These are phyloP conservation scores for Aureobasidium melanogenum DNA, from an alignment of 2,329 filamentous ascomycete genomes.

Conservation along the genomic window DNA sequence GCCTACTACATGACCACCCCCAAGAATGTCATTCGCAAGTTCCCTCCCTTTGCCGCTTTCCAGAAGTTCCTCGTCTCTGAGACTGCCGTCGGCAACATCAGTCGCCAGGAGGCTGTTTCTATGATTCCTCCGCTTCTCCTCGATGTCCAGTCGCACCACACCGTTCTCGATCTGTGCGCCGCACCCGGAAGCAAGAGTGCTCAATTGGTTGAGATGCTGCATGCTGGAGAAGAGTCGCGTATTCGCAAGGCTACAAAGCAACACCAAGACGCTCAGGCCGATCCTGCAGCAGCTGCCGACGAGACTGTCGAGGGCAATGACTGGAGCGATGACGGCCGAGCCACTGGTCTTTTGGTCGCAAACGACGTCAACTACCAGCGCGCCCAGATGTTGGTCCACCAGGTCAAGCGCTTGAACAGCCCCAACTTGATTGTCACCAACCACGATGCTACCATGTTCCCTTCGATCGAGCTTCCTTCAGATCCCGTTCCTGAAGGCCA, in stretches of 20 bases:
- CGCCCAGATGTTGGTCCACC: constrained; percentile 93
- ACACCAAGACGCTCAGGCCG: constrained; percentile 42
- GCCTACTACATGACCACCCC: constrained; percentile 98
- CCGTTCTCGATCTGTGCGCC: constrained; percentile 89
- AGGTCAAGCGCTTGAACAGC: constrained; percentile 93
- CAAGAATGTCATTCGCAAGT: constrained; percentile 90
- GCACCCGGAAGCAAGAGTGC: constrained; percentile 95
- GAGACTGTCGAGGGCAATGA: constrained; percentile 32
- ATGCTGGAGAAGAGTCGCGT: constrained; percentile 81
- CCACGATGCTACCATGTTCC: constrained; percentile 93
- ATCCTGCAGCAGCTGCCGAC: constrained; percentile 14
- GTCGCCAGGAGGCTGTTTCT: constrained; percentile 92
- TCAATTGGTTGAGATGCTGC: constrained; percentile 89
- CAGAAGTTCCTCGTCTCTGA: constrained; percentile 97
- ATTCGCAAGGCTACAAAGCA: constrained; percentile 57
- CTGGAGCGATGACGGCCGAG: constrained; percentile 68
- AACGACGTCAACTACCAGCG: constrained; percentile 97
- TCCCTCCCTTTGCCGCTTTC: constrained; percentile 87
- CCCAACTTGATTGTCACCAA: constrained; percentile 96
- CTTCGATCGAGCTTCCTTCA: constrained; percentile 75
- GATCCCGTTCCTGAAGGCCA: constrained; percentile 38
- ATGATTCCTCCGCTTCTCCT: constrained; percentile 97
- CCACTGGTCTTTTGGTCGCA: constrained; percentile 84
- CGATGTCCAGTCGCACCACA: constrained; percentile 84
- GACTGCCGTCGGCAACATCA: constrained; percentile 95